These are phyloP conservation scores for Colletotrichum echinochloae DNA, from an alignment of 2,329 filamentous ascomycete species.

Conservation along the genomic window DNA sequence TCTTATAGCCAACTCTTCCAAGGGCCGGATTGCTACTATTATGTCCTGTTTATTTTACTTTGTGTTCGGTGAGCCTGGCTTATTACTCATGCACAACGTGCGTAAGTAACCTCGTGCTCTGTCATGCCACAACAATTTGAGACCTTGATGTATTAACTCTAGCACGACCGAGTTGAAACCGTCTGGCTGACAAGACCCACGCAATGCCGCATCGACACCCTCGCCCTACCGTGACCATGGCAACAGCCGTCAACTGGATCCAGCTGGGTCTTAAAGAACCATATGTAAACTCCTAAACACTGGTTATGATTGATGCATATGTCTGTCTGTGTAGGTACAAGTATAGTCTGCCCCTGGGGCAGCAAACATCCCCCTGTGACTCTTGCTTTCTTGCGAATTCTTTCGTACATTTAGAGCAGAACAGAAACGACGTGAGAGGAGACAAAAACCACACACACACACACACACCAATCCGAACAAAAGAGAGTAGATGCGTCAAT, in stretches of 20 bases:
- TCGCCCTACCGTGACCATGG: background rate
- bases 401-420: slow-evolving; percentile 29
- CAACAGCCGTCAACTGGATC: background rate
- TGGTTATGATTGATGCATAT: slow-evolving; percentile 34
- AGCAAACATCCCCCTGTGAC: slow-evolving; percentile 4
- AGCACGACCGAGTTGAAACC: background rate
- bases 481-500: slow-evolving; percentile 38
- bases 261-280: too few species aligned
- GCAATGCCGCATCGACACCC: background rate
- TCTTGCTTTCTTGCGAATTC: slow-evolving; percentile 18
- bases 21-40: background rate
- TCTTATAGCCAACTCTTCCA: background rate
- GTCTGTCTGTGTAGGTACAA: slow-evolving; percentile 38
- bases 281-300: background rate
- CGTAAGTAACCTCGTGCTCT: background rate
- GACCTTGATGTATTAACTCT: background rate
- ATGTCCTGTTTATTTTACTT: background rate
- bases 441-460: background rate
- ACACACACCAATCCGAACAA: slow-evolving; percentile 25
- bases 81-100: background rate
- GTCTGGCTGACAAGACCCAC: background rate
- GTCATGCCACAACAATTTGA: background rate
- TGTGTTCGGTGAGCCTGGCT: background rate
- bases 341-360: background rate
- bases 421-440: background rate